Conservation (phyloP, 345 rosid genomes). For the Dimocarpus longan region DNA sequence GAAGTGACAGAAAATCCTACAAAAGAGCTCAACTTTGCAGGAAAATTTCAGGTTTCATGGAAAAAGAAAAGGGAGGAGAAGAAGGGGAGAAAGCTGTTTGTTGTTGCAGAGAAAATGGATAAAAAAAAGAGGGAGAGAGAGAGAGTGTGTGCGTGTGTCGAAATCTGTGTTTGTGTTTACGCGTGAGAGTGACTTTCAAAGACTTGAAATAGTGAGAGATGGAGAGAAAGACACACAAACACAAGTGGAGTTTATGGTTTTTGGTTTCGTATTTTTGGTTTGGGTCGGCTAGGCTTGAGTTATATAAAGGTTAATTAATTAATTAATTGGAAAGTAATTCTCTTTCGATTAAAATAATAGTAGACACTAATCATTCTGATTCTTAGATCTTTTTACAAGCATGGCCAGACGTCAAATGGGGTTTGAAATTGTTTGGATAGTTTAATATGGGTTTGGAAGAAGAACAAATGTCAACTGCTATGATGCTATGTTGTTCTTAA, state of each 20-base stretch:
- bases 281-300: constrained; percentile 11
- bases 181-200: constrained; percentile 40
- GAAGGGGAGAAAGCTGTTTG: neutral
- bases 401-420: constrained; percentile 1
- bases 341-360: constrained; percentile 15
- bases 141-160: neutral
- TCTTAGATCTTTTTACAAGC: constrained; percentile 2
- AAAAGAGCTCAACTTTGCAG: neutral
- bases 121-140: neutral
- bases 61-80: neutral
- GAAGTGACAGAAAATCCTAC: neutral
- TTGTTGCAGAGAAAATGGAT: neutral
- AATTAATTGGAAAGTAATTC: constrained; percentile 18
- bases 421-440: neutral
- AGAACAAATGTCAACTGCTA: constrained; percentile 13
- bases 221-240: neutral
- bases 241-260: neutral
- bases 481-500: constrained; percentile 11
- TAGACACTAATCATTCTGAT: constrained; percentile 10
- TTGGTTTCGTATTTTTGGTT: too few relatives aligned
- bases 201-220: constrained; percentile 21
- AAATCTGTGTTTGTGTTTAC: constrained; percentile 19
- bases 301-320: neutral
- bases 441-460: neutral
- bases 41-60: neutral